A percentile compares a stretch with the other conserved stretches of the same genome.
Evolutionary conservation across 2,329 filamentous ascomycete genomes (phyloP).

Genomic region (Dactylellina leptospora): DNA sequence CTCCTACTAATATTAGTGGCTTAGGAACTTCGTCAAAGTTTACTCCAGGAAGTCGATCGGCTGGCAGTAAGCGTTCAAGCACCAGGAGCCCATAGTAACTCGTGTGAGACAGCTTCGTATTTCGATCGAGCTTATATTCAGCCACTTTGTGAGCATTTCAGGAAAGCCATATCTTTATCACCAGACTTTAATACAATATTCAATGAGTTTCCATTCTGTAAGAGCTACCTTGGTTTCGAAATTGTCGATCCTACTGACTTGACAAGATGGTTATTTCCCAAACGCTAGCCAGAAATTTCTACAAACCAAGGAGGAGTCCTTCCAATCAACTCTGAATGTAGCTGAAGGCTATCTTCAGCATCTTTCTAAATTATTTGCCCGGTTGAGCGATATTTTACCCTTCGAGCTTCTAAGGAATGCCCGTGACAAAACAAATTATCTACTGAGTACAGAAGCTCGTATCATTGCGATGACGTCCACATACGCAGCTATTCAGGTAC

Average conservation of each 20-base stretch:
- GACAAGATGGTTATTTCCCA: constrained; percentile 76
- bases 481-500: constrained; percentile 84
- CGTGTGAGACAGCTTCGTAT: constrained; percentile 95
- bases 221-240: not conserved
- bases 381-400: constrained; percentile 89
- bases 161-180: constrained; percentile 64
- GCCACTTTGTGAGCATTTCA: constrained; percentile 88
- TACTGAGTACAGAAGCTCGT: constrained; percentile 92
- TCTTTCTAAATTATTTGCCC: constrained; percentile 86
- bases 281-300: constrained; percentile 89
- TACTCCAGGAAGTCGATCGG: constrained; percentile 83
- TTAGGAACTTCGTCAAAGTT: constrained; percentile 77
- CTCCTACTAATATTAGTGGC: constrained; percentile 3
- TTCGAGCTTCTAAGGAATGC: constrained; percentile 92
- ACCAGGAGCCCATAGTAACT: constrained; percentile 92
- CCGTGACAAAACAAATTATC: constrained; percentile 93
- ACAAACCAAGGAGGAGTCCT: constrained; percentile 70
- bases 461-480: constrained; percentile 99
- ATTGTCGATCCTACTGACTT: constrained; percentile 3
- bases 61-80: constrained; percentile 85
- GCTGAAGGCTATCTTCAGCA: constrained; percentile 87
- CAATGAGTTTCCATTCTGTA: constrained; percentile 38
- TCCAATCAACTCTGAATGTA: constrained; percentile 76
- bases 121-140: constrained; percentile 92
- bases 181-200: constrained; percentile 61